These are phyloP conservation scores for Chimonanthus salicifolius DNA, from an alignment of 164 flowering plant species.

Conservation along the genomic window DNA sequence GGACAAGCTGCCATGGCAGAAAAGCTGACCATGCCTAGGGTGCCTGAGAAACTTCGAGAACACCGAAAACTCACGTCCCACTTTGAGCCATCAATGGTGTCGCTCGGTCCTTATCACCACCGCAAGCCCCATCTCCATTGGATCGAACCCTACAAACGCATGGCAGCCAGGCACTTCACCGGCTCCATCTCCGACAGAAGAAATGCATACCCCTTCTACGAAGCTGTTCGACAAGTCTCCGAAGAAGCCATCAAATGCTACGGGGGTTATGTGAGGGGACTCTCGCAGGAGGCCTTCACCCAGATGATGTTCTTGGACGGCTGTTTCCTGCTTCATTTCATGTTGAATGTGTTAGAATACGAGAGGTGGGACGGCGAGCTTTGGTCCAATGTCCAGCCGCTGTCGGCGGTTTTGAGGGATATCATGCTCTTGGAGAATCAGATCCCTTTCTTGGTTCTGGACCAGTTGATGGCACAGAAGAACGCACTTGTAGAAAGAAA, in stretches of 20 bases:
- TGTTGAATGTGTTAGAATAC: conserved; percentile 2
- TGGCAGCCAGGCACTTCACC: conserved; percentile 1
- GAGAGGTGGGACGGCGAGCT: conserved; percentile 9
- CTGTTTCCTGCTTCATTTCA: too few species aligned
- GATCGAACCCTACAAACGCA: conserved; percentile 13
- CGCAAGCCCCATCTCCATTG: not conserved
- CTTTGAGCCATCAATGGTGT: conserved; percentile 18
- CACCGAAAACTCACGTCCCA: too few species aligned
- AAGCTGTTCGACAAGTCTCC: not conserved
- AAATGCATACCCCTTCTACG: not conserved
- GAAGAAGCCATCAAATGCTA: conserved; percentile 8
- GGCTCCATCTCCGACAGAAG: not conserved
- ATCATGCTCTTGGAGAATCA: too few species aligned
- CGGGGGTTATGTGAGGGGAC: not conserved
- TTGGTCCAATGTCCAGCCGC: conserved; percentile 13
- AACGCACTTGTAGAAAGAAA: not conserved
- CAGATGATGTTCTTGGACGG: too few species aligned
- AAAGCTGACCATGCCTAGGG: too few species aligned
- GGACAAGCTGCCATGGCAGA: too few species aligned
- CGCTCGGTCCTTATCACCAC: conserved; percentile 31
- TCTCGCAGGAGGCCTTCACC: not conserved
- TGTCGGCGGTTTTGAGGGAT: conserved; percentile 2
- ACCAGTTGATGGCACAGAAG: not conserved
- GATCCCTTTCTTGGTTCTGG: too few species aligned
- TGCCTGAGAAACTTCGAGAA: too few species aligned